Conservation (phyloP, 2,329 filamentous ascomycete genomes). For the Saccharata proteae region DNA sequence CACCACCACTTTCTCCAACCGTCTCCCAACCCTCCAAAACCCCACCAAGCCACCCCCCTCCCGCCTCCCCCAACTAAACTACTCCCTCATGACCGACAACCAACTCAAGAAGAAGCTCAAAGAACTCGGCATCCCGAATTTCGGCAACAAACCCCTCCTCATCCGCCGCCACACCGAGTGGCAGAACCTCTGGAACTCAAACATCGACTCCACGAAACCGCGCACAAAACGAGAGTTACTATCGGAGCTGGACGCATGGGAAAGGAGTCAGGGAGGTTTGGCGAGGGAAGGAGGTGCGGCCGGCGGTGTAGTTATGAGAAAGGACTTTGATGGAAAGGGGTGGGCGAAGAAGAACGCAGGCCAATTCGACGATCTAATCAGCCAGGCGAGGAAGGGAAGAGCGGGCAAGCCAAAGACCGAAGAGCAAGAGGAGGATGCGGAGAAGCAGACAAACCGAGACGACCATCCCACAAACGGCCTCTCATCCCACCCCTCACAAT, state of each 20-base stretch:
- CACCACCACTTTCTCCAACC: constrained; percentile 12
- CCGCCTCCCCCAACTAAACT: constrained; percentile 64
- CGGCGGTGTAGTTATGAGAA: constrained; percentile 53
- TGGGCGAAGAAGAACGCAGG: constrained; percentile 63
- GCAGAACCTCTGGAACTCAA: constrained; percentile 93
- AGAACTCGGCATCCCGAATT: constrained; percentile 65
- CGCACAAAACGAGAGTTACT: constrained; percentile 60
- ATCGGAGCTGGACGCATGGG: constrained; percentile 74
- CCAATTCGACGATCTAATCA: constrained; percentile 71
- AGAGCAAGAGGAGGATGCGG: constrained; percentile 12
- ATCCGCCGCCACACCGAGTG: constrained; percentile 81
- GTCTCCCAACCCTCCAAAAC: constrained; percentile 14
- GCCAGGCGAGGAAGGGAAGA: constrained; percentile 53
- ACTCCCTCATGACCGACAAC: constrained; percentile 71
- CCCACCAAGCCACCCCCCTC: constrained; percentile 23
- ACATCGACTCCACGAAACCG: constrained; percentile 72
- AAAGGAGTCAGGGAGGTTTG: constrained; percentile 63
- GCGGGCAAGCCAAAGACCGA: constrained; percentile 17
- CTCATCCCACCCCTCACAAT: background rate
- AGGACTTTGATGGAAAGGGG: constrained; percentile 71
- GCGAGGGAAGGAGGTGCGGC: constrained; percentile 33
- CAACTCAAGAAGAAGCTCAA: constrained; percentile 67
- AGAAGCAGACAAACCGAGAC: too few species aligned
- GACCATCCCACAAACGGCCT: too few species aligned
- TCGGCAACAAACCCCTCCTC: constrained; percentile 56